Evolutionary conservation across 176 grass and related monocot species (phyloP).

Genomic region (Guadua angustifolia): DNA sequence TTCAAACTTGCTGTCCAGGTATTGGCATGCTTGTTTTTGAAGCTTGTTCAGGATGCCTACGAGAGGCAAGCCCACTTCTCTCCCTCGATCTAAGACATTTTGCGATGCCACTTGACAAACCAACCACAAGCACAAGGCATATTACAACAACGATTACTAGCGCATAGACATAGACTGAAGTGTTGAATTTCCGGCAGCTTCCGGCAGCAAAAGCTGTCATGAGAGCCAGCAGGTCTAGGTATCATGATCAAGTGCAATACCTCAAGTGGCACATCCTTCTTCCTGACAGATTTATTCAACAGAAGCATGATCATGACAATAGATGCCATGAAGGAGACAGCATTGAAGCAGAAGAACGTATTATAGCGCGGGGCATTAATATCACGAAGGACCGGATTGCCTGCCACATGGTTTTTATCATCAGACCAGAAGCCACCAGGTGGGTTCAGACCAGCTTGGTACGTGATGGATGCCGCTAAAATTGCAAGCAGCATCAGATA

Average conservation of each 20-base stretch:
- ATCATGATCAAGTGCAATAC: constrained; percentile 38
- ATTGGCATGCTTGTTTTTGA: not conserved
- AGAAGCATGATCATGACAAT: constrained; percentile 42
- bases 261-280: not conserved
- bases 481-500: too few relatives aligned
- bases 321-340: not conserved
- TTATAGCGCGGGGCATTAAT: too few relatives aligned
- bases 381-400: too few relatives aligned
- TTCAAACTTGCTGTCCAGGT: constrained; percentile 7
- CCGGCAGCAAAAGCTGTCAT: constrained; percentile 56
- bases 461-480: too few relatives aligned
- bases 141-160: not conserved
- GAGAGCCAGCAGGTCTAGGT: constrained; percentile 50
- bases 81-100: not conserved
- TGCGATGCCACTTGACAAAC: constrained; percentile 14
- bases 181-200: constrained; percentile 45
- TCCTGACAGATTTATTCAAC: constrained; percentile 24
- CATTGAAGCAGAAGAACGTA: too few relatives aligned
- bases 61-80: not conserved
- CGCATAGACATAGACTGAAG: constrained; percentile 44
- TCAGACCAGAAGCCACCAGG: too few relatives aligned
- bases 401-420: too few relatives aligned
- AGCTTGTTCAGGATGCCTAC: not conserved
- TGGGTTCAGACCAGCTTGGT: too few relatives aligned
- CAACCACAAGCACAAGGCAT: not conserved